Percentiles rank a stretch among this genome's conserved stretches.
Evolutionary conservation across 2,329 filamentous ascomycete genomes (phyloP).

Genomic region (Nigrospora osmanthi): DNA sequence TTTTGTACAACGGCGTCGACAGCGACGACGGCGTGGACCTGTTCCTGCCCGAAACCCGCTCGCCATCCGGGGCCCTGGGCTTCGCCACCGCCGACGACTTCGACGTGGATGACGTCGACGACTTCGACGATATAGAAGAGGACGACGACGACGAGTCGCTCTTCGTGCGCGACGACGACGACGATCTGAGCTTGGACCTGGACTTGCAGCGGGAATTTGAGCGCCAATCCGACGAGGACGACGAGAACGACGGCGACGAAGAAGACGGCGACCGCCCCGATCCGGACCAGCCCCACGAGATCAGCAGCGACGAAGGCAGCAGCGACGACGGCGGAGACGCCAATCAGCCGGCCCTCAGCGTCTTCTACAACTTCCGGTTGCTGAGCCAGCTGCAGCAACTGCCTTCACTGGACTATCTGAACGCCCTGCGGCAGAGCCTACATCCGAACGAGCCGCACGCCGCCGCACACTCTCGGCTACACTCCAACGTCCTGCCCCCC

Average conservation of each 20-base stretch:
- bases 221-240: neutral
- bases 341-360: too few relatives aligned
- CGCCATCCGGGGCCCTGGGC: too few relatives aligned
- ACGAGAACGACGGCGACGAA: neutral
- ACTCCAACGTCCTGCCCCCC: too few relatives aligned
- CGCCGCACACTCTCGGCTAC: too few relatives aligned
- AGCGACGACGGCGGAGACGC: neutral
- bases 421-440: too few relatives aligned
- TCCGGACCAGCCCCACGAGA: conserved; percentile 1
- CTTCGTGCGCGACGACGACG: neutral
- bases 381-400: too few relatives aligned
- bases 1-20: neutral
- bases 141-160: neutral
- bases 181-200: neutral
- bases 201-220: neutral
- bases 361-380: too few relatives aligned
- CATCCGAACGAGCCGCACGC: too few relatives aligned
- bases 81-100: neutral
- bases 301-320: neutral
- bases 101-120: conserved; percentile 1
- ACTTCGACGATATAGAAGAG: neutral
- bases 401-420: too few relatives aligned
- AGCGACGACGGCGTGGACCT: neutral
- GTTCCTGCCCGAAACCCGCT: neutral
- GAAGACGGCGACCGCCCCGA: conserved; percentile 1